Percentiles rank a stretch among this genome's conserved stretches.
Evolutionary conservation across 768 basidiomycete genomes (phyloP).

Genomic region (Rhodosporidiobolus sp.): DNA sequence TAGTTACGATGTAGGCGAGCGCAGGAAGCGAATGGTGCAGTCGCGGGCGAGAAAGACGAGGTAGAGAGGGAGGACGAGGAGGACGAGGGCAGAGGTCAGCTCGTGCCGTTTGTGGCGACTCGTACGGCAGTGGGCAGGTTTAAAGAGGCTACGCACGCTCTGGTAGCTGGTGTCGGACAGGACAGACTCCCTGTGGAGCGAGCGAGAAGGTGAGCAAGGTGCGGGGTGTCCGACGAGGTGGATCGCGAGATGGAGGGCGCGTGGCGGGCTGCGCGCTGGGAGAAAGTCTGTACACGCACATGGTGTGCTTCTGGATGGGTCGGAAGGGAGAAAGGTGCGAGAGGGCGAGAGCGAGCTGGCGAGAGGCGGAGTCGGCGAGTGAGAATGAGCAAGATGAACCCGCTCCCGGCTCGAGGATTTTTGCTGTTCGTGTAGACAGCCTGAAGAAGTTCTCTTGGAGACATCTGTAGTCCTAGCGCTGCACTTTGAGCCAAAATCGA

Average conservation of each 20-base stretch:
- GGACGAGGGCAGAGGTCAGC: neutral
- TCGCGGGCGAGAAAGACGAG: neutral
- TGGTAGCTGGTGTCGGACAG: constrained; percentile 22
- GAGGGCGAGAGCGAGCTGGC: neutral
- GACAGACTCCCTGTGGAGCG: constrained; percentile 3
- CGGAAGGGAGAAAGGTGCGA: neutral
- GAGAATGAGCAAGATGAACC: no score
- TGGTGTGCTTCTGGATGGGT: neutral
- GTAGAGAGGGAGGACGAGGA: neutral
- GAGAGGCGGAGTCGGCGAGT: no score
- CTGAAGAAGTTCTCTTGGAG: no score
- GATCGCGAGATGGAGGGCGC: neutral
- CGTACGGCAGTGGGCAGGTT: neutral
- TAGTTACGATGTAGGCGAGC: neutral
- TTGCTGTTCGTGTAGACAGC: no score
- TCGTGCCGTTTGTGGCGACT: no score
- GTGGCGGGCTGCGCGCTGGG: neutral
- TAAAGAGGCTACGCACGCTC: neutral
- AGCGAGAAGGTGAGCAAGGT: neutral
- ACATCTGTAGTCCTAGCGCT: no score
- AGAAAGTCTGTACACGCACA: neutral
- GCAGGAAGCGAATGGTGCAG: neutral
- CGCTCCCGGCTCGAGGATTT: no score
- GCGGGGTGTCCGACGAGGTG: neutral
- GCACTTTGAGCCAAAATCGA: neutral